Evolutionary conservation across 345 rosid genomes (phyloP).

Genomic region (Durio zibethinus): DNA sequence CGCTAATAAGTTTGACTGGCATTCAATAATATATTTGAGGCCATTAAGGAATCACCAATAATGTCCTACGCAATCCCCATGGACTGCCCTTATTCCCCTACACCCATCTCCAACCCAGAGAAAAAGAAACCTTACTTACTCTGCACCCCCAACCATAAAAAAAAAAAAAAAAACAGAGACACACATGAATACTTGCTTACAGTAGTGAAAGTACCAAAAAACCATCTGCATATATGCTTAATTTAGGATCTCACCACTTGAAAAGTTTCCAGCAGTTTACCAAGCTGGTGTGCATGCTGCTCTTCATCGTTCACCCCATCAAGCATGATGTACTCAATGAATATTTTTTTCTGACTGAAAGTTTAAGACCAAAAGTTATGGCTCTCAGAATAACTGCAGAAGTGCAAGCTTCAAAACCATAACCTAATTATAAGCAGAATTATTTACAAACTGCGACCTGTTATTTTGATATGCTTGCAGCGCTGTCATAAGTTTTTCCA

Average conservation of each 20-base stretch:
- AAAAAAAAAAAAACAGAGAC: neutral
- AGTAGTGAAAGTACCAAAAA: neutral
- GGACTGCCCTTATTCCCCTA: neutral
- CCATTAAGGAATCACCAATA: neutral
- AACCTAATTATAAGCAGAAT: constrained; percentile 12
- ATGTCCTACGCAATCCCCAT: neutral
- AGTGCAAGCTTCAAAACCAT: neutral
- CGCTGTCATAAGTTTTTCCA: constrained; percentile 82
- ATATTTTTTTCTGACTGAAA: constrained; percentile 71
- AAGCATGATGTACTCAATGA: constrained; percentile 97
- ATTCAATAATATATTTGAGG: neutral
- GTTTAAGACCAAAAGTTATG: constrained; percentile 14
- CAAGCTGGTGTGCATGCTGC: constrained; percentile 76
- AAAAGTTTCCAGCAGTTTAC: constrained; percentile 70
- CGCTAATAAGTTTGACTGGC: neutral
- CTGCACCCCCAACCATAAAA: neutral
- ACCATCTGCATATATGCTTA: neutral
- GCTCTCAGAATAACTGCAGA: neutral
- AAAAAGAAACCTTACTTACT: neutral
- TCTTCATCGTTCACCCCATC: constrained; percentile 89
- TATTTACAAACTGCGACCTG: constrained; percentile 41
- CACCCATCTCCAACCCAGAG: neutral
- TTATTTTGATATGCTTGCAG: constrained; percentile 67
- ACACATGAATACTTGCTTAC: neutral
- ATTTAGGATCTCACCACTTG: constrained; percentile 63